phyloP scores from a whole-genome alignment of 257 asterid genomes.

The Nicotiana tomentosiformis region DNA sequence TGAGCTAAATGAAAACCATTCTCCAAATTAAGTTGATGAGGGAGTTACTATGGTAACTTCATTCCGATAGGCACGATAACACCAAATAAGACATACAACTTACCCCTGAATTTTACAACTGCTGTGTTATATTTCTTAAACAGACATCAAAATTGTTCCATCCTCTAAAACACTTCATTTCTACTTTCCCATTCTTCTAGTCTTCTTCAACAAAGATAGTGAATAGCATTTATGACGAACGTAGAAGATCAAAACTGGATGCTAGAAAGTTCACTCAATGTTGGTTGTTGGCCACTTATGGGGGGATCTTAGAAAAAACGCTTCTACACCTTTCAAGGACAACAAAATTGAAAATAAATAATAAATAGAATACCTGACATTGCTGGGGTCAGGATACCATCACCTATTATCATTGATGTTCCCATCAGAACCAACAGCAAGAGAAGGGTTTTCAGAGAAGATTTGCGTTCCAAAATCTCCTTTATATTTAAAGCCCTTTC shows the following conservation, averaged over 20 bases:
- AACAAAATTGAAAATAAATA: background rate
- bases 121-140: background rate
- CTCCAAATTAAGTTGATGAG: background rate
- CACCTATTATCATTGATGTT: constrained; percentile 94
- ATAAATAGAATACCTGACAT: constrained; percentile 60
- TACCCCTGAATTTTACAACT: background rate
- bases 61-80: background rate
- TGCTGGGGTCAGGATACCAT: constrained; percentile 95
- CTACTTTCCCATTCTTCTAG: background rate
- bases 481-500: constrained; percentile 84
- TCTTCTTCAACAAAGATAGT: background rate
- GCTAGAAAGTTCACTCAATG: background rate
- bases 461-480: constrained; percentile 64
- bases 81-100: background rate
- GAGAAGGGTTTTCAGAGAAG: constrained; percentile 48
- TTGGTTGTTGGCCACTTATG: background rate
- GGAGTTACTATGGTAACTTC: background rate
- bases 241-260: background rate
- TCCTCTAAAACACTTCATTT: background rate
- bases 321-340: background rate
- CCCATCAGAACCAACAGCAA: constrained; percentile 84
- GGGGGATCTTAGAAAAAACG: background rate
- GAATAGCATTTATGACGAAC: background rate
- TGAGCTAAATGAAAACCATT: background rate
- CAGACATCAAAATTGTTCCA: background rate